Evolutionary conservation across 306 rosid genomes (phyloP).

Genomic region (Rubus parviflorus): DNA sequence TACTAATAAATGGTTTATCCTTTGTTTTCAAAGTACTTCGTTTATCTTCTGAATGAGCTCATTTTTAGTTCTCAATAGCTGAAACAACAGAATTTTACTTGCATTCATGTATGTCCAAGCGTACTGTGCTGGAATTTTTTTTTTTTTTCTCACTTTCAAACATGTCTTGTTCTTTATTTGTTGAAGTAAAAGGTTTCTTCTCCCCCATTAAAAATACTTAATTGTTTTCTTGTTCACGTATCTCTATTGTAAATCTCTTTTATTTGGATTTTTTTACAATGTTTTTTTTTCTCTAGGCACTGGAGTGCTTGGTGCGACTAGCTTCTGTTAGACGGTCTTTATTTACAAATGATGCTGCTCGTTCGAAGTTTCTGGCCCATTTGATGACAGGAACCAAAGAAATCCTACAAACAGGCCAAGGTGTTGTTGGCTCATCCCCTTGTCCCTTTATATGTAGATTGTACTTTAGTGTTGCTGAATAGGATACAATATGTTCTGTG

Average conservation of each 20-base stretch:
- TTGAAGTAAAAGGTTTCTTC: background rate
- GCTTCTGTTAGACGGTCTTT: conserved; percentile 98
- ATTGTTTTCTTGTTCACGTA: conserved; percentile 26
- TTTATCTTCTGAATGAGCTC: background rate
- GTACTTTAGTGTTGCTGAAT: conserved; percentile 22
- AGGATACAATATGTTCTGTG: conserved; percentile 1
- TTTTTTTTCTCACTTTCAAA: background rate
- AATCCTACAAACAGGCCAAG: conserved; percentile 98
- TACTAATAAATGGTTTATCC: background rate
- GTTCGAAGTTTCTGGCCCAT: conserved; percentile 97
- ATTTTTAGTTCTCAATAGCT: background rate
- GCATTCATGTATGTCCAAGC: background rate
- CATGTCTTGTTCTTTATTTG: background rate
- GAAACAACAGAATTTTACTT: background rate
- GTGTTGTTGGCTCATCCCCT: conserved; percentile 55
- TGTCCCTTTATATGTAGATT: conserved; percentile 14
- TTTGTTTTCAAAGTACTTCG: background rate
- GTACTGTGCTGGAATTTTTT: background rate
- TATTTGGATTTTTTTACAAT: background rate
- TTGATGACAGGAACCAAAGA: conserved; percentile 99
- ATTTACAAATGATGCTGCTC: conserved; percentile 95
- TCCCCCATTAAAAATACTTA: conserved; percentile 17
- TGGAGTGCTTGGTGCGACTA: conserved; percentile 99
- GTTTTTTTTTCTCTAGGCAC: conserved; percentile 56
- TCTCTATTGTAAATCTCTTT: conserved; percentile 24